These are phyloP conservation scores for Claviceps sp. DNA, from an alignment of 2,329 filamentous ascomycete species.

Conservation along the genomic window DNA sequence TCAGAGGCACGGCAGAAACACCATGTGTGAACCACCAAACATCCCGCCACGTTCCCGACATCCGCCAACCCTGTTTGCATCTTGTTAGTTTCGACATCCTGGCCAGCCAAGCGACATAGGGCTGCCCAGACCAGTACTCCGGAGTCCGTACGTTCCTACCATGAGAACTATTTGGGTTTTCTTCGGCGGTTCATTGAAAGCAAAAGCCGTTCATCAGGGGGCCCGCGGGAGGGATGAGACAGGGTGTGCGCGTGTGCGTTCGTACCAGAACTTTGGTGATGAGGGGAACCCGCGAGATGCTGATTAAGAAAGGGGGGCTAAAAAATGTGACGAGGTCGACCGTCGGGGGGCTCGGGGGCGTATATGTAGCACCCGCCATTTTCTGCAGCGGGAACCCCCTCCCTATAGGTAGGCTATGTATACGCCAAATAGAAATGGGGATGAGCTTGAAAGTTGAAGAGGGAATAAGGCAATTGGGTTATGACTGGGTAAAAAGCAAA, in stretches of 20 bases:
- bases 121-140: neutral
- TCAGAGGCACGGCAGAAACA: neutral
- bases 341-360: neutral
- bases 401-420: too few relatives aligned
- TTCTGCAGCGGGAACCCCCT: neutral
- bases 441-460: neutral
- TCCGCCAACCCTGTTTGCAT: neutral
- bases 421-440: neutral
- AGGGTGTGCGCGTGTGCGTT: neutral
- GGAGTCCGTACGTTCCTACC: neutral
- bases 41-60: neutral
- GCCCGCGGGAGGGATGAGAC: neutral
- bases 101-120: slow-evolving; percentile 4
- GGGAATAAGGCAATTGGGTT: neutral
- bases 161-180: neutral
- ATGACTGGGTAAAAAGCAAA: too few relatives aligned
- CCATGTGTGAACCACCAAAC: neutral
- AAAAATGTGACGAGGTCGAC: neutral
- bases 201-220: neutral
- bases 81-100: slow-evolving; percentile 1
- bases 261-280: neutral
- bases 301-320: neutral
- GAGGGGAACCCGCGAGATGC: neutral
- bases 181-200: neutral
- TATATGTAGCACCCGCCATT: neutral